These are phyloP conservation scores for Irpex rosettiformis DNA, from an alignment of 1,284 basidiomycete species.

Conservation along the genomic window DNA sequence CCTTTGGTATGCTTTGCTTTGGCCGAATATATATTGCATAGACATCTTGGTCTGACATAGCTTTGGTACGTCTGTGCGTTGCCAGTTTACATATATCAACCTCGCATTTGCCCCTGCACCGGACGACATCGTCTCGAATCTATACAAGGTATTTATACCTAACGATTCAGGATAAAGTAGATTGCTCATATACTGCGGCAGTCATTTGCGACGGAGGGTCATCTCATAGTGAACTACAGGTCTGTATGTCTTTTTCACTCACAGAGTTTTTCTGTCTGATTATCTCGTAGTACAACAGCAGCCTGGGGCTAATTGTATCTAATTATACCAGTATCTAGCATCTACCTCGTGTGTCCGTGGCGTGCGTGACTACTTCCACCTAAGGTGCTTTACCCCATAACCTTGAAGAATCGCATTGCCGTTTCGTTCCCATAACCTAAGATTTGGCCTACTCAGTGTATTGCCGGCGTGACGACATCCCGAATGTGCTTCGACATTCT, in stretches of 20 bases:
- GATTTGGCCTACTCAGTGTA: too few relatives aligned
- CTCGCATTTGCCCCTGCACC: slow-evolving; percentile 94
- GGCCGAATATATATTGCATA: neutral
- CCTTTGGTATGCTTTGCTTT: slow-evolving; percentile 64
- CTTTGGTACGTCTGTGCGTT: neutral
- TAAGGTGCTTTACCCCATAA: neutral
- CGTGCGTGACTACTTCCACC: neutral
- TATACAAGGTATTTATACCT: slow-evolving; percentile 66
- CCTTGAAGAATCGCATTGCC: neutral
- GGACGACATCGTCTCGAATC: slow-evolving; percentile 88
- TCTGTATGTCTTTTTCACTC: slow-evolving; percentile 30
- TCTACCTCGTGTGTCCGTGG: neutral
- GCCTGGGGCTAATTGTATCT: slow-evolving; percentile 58
- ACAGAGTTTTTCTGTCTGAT: slow-evolving; percentile 7
- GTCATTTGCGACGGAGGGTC: slow-evolving; percentile 92
- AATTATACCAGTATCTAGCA: slow-evolving; percentile 8
- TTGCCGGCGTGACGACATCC: too few relatives aligned
- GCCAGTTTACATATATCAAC: slow-evolving; percentile 98
- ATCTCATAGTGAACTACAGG: slow-evolving; percentile 97
- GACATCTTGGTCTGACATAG: neutral
- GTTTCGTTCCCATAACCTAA: too few relatives aligned
- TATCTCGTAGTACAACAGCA: slow-evolving; percentile 53
- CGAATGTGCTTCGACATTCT: too few relatives aligned
- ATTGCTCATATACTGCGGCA: slow-evolving; percentile 26
- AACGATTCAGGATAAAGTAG: too few relatives aligned